Base-by-base conservation (phyloP, 2,329 filamentous ascomycete genomes). In the Metarhizium robertsii region DNA sequence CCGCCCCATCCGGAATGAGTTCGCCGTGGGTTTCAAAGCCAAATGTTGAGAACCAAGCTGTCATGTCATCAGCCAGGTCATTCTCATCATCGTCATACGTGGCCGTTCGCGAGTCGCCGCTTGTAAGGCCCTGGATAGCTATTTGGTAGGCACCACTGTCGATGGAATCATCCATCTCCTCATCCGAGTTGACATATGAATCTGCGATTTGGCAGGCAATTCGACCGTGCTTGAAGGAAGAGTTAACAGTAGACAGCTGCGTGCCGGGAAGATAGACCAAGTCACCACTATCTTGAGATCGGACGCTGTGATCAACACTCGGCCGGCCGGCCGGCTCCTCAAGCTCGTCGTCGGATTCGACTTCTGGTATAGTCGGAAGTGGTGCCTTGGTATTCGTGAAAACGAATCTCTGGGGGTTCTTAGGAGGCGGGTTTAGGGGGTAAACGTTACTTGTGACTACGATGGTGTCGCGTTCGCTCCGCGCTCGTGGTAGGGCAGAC, bases 101-200 rank as follows among this genome's bases (percentile, higher is more conserved):
- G 52, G 78, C 78, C 18, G 69, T 68, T 53, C 74, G 71, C 48
- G 79, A 71, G 59, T 81, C 79, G 14, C 16, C 42, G 34, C 77
- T 79, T 2, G 78, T 77, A 5, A 79, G 79, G 46, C 81, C 81
- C 0, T 80, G 69, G 52, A 85, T 83, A 16, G 83, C 81, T 75
- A 84, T 83, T 66, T 86, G 82, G 64, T 84, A 85, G 3, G 81
- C 81, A 6, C 78, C 82, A 81, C 81, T 85, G 70, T 86, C 81
- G 3, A 85, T 66, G 8, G 72, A 75, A 18, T 67, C 78, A 52
- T 81, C 79, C 34, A 71, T 56, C 69, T 72, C 55, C 67, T 60
- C 29, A 16, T 32, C 46, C 32, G 47, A 47, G 5, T 51, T 48
- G 25, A 30, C 34, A 16, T 14, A 7, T 14, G 13, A 2, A 29